A percentile compares a stretch with the other conserved stretches of the same genome.
These are phyloP conservation scores for Saccharomycopsis sp. DNA, from an alignment of 805 yeast genomes.

Conservation along the genomic window DNA sequence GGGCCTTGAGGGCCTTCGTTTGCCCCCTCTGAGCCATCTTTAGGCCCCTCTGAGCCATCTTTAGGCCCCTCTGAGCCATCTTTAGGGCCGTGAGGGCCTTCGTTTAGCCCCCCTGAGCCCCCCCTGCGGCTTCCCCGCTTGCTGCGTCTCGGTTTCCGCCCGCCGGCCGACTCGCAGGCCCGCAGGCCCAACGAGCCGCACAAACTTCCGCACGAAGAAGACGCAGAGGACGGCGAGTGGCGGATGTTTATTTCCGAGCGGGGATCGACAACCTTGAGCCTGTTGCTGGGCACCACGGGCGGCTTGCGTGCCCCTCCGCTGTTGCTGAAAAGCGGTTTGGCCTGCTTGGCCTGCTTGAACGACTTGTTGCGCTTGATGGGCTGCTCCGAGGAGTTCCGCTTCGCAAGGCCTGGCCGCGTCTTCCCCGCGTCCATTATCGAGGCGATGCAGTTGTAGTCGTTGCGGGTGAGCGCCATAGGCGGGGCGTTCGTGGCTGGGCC, in stretches of 20 bases:
- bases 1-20: too few relatives aligned
- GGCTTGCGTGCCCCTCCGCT: too few relatives aligned
- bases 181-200: too few relatives aligned
- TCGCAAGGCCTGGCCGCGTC: neutral
- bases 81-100: too few relatives aligned
- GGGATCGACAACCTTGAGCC: conserved; percentile 10
- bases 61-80: too few relatives aligned
- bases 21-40: too few relatives aligned
- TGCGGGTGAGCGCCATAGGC: neutral
- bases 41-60: too few relatives aligned
- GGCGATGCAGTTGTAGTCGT: neutral
- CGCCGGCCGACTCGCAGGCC: too few relatives aligned
- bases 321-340: neutral
- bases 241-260: conserved; percentile 7
- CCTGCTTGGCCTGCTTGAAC: neutral
- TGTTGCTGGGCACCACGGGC: neutral
- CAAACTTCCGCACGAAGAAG: neutral
- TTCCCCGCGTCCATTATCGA: neutral
- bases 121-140: too few relatives aligned
- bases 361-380: too few relatives aligned
- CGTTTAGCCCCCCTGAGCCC: too few relatives aligned
- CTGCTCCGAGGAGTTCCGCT: neutral
- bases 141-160: too few relatives aligned
- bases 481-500: neutral
- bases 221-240: neutral